These are phyloP conservation scores for Suhomyces sp. DNA, from an alignment of 805 yeast genomes.

Conservation along the genomic window DNA sequence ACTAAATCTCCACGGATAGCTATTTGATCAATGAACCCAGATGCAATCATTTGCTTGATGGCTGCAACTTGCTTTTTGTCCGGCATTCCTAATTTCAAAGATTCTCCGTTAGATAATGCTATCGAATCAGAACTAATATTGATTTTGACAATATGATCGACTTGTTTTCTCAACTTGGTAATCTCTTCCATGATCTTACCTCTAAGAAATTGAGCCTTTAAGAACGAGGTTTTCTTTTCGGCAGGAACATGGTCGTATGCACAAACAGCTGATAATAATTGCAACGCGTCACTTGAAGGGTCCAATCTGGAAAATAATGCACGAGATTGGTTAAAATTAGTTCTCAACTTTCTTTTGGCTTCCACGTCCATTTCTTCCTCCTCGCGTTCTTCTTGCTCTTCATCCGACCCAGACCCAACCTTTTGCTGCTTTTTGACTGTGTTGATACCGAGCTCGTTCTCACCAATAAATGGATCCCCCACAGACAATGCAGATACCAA, in stretches of 20 bases:
- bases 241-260: conserved; percentile 75
- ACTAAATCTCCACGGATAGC: conserved; percentile 79
- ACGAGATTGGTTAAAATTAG: conserved; percentile 57
- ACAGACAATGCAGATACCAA: conserved; percentile 90
- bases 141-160: conserved; percentile 68
- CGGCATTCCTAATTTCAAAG: conserved; percentile 63
- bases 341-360: conserved; percentile 38
- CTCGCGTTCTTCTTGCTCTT: conserved; percentile 28
- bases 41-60: conserved; percentile 84
- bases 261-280: conserved; percentile 76
- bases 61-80: conserved; percentile 66
- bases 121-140: conserved; percentile 60
- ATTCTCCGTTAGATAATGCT: conserved; percentile 41
- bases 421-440: conserved; percentile 10
- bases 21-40: conserved; percentile 90
- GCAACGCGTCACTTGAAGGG: conserved; percentile 69
- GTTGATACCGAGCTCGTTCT: conserved; percentile 65
- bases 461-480: conserved; percentile 84
- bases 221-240: conserved; percentile 46
- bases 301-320: conserved; percentile 66
- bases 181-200: conserved; percentile 85
- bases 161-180: conserved; percentile 72
- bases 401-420: conserved; percentile 21
- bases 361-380: conserved; percentile 39
- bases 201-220: conserved; percentile 64